phyloP scores from a whole-genome alignment of 192 early-diverging fungal genomes.

The Coemansia sp. region DNA sequence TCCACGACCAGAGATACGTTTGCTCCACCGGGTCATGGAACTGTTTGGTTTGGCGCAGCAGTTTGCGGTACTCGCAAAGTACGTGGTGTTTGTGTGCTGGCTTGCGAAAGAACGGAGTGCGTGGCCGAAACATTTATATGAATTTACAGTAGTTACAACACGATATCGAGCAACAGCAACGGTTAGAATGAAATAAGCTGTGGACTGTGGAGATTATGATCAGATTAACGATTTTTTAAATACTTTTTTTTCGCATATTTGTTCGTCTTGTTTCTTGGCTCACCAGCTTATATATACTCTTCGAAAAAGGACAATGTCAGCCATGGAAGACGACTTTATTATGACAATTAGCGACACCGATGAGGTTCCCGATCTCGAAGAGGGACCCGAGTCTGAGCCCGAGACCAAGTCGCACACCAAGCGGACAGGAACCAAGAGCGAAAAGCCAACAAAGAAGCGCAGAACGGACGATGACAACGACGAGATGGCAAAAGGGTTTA shows the following conservation, averaged over 20 bases:
- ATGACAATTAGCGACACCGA: constrained; percentile 73
- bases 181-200: background rate
- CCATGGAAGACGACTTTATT: constrained; percentile 60
- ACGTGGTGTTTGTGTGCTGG: constrained; percentile 19
- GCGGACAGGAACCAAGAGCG: constrained; percentile 13
- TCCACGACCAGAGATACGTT: constrained; percentile 49
- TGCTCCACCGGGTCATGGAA: constrained; percentile 41
- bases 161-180: background rate
- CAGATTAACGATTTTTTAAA: background rate
- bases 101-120: constrained; percentile 37
- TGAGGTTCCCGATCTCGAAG: constrained; percentile 59
- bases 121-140: constrained; percentile 32
- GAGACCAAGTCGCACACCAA: constrained; percentile 18
- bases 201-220: background rate
- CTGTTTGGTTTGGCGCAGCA: constrained; percentile 27
- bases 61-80: constrained; percentile 20
- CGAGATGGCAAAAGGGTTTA: constrained; percentile 73
- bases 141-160: background rate
- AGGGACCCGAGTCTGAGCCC: background rate
- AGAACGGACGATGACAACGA: constrained; percentile 17
- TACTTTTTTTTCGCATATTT: background rate
- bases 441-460: constrained; percentile 19
- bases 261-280: background rate
- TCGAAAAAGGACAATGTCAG: constrained; percentile 7
- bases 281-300: background rate